Conservation (phyloP, 345 rosid genomes). For the Melaleuca alternifolia region DNA sequence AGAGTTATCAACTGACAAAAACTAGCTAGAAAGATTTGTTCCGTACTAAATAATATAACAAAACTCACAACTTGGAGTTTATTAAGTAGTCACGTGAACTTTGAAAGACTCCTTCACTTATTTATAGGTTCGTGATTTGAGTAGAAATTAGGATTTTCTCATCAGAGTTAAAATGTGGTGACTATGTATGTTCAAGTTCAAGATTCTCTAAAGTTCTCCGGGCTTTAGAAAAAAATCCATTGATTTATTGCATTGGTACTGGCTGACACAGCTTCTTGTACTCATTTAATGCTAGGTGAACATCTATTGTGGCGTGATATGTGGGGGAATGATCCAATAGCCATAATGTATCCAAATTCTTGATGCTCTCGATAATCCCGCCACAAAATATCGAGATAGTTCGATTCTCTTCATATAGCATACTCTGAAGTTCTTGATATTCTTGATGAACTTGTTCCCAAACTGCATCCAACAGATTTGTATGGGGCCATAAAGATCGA, state of each 20-base stretch:
- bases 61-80: neutral
- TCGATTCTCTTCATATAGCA: neutral
- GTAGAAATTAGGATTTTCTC: neutral
- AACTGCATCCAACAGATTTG: neutral
- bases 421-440: rapidly evolving
- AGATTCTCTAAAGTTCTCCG: rapidly evolving
- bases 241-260: neutral
- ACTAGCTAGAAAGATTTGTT: neutral
- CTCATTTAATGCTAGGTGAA: neutral
- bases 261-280: rapidly evolving
- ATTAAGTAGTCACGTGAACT: neutral
- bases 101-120: neutral
- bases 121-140: neutral
- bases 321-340: neutral
- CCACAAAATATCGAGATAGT: neutral
- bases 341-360: too few relatives aligned
- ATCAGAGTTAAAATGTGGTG: neutral
- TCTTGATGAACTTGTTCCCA: neutral
- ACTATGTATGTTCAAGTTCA: neutral
- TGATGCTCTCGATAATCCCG: too few relatives aligned
- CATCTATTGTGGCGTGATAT: neutral
- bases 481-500: neutral
- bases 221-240: neutral
- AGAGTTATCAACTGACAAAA: neutral
- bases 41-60: neutral